These are phyloP conservation scores for Penicillium maclennaniae DNA, from an alignment of 495 filamentous ascomycete genomes.

Conservation along the genomic window DNA sequence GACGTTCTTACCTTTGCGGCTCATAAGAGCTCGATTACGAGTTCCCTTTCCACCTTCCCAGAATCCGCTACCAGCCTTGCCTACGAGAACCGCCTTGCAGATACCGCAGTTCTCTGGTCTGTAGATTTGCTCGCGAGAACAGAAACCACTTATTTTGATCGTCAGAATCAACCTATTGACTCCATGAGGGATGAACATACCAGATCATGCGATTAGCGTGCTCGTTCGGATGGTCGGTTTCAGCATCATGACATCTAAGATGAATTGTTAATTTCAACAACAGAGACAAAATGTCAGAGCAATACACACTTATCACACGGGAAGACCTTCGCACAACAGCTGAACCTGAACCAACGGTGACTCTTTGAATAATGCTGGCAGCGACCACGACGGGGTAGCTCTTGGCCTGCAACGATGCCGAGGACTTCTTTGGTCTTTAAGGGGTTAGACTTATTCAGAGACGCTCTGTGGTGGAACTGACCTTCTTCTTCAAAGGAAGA, in stretches of 20 bases:
- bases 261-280: conserved; percentile 3
- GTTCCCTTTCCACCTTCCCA: conserved; percentile 93
- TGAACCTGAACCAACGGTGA: conserved; percentile 80
- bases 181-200: conserved; percentile 21
- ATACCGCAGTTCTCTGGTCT: conserved; percentile 73
- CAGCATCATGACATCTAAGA: conserved; percentile 69
- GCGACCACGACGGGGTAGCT: conserved; percentile 69
- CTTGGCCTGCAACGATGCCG: conserved; percentile 74
- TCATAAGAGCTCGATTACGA: conserved; percentile 66
- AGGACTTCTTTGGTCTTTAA: conserved; percentile 59
- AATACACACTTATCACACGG: conserved; percentile 64
- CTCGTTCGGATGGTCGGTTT: conserved; percentile 70
- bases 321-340: conserved; percentile 64
- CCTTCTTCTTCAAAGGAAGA: conserved; percentile 54
- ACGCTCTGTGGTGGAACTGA: conserved; percentile 9
- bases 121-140: conserved; percentile 81
- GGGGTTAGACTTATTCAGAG: not conserved
- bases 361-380: conserved; percentile 77
- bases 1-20: conserved; percentile 52
- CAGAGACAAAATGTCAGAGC: not conserved
- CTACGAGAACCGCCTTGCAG: conserved; percentile 70
- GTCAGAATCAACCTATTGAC: not conserved
- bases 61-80: conserved; percentile 68
- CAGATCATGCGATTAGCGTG: conserved; percentile 90
- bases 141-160: conserved; percentile 53